Evolutionary conservation across 257 asterid genomes (phyloP), one percentile per base, ranked within the genome.

Genomic region (Penstemon barbatus): DNA sequence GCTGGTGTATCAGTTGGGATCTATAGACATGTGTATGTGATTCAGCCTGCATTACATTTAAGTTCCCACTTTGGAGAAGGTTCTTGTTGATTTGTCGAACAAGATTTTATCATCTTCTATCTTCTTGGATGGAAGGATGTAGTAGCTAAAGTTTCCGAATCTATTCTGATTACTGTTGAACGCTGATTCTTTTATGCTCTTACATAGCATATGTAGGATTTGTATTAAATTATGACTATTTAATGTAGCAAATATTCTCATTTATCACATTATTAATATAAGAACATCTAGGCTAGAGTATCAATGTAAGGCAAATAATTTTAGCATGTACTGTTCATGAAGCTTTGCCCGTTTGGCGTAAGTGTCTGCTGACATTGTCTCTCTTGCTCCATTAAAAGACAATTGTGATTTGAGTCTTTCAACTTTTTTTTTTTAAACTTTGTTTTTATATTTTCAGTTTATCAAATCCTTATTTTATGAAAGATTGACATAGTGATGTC

Each of bases 331-430:
- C 11, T 1, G 52, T 3, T 7, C 6, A 25, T 25, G 33, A 25
- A 25, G 52, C 52, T 46, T 5, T 46, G 52, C 11, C 52, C 12
- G 8, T 46, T 9, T 9, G 11, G 52, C 9, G 1, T 13, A 48
- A 52, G 60, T 77, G 66, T 25, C 33, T 25, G 33, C 33, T 25
- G 33, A 25, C 41, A 38, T 8, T 62, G 13, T 44, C 7, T 37
- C 55, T 13, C 56, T 61, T 38, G 11, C 45, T 64, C 54, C 8
- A 38, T 8, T 55, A 60, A 37, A 45, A 52, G 44, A 51, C 66
- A 43, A 38, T 69, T 61, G 33, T 65, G 71, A 52, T 60, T 64
- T 25, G 48, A 65, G 41, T 70, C 61, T 60, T 60, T 53, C 33
- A 52, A 38, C 38, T 41, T 50, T 10, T 44, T 25, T 25, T 25